A percentile compares a stretch with the other conserved stretches of the same genome.
Evolutionary conservation across 2,329 filamentous ascomycete species (phyloP).

Genomic region (Cordyceps sp.): DNA sequence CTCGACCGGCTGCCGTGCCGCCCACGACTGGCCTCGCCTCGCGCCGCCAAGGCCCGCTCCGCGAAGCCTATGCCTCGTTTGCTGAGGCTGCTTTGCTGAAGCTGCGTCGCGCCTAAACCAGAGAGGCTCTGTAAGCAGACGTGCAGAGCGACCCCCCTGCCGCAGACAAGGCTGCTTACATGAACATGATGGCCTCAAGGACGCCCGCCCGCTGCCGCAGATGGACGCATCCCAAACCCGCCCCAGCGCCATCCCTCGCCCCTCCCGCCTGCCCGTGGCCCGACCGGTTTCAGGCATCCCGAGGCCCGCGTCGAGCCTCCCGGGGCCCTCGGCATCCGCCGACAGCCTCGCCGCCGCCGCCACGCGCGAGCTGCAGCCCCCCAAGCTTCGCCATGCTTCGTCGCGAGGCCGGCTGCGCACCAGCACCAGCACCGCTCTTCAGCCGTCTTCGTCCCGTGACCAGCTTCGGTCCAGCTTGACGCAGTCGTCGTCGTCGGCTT

Average conservation of each 20-base stretch:
- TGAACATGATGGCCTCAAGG: neutral
- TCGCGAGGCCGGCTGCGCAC: slow-evolving; percentile 22
- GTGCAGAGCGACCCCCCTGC: no score
- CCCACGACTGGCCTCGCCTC: no score
- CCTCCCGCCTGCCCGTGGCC: slow-evolving; percentile 21
- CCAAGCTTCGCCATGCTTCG: slow-evolving; percentile 22
- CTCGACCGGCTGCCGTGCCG: no score
- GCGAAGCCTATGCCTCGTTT: no score
- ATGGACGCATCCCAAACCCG: slow-evolving; percentile 20
- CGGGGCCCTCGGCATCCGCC: slow-evolving; percentile 12
- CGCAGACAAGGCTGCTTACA: no score
- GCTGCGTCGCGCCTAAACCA: no score
- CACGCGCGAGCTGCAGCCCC: slow-evolving; percentile 17
- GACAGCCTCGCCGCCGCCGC: slow-evolving; percentile 9
- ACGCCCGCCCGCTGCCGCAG: neutral
- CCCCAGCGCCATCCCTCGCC: slow-evolving; percentile 17
- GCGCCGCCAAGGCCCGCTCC: no score
- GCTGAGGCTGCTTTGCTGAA: no score
- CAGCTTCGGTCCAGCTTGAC: no score
- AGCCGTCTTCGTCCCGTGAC: no score
- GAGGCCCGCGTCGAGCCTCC: slow-evolving; percentile 10
- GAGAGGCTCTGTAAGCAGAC: no score
- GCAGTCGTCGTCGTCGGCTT: no score
- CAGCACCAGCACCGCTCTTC: slow-evolving; percentile 6
- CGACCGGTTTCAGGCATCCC: slow-evolving; percentile 15